Evolutionary conservation across 164 flowering plant species (phyloP).

Genomic region (Litsea cubeba): DNA sequence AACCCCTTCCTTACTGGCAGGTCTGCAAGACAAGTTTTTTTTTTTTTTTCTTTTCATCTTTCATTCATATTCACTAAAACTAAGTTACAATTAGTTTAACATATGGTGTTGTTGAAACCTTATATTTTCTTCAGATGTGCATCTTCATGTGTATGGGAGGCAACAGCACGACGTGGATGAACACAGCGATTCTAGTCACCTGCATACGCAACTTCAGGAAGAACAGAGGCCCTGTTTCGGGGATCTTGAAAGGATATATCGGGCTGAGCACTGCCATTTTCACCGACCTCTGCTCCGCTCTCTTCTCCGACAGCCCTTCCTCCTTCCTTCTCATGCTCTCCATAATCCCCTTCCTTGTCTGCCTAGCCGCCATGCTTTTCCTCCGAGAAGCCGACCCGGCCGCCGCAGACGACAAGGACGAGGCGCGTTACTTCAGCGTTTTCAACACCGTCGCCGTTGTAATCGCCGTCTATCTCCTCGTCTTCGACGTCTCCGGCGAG

Average conservation of each 20-base stretch:
- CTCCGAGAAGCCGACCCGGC: constrained; percentile 58
- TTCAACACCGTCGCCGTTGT: constrained; percentile 33
- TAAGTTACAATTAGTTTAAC: too few relatives aligned
- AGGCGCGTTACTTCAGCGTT: constrained; percentile 23
- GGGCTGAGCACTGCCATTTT: constrained; percentile 91
- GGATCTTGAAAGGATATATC: constrained; percentile 76
- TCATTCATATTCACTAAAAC: too few relatives aligned
- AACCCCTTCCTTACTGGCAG: constrained; percentile 81
- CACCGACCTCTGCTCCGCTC: constrained; percentile 66
- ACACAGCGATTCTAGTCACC: constrained; percentile 83
- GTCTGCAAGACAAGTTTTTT: constrained; percentile 16
- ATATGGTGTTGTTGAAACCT: too few relatives aligned
- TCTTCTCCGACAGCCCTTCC: constrained; percentile 57
- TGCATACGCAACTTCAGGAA: constrained; percentile 75
- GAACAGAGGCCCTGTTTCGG: constrained; percentile 83
- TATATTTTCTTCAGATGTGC: constrained; percentile 49
- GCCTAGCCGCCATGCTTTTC: constrained; percentile 56
- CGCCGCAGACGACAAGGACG: constrained; percentile 18
- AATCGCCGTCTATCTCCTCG: constrained; percentile 36
- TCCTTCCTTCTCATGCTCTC: constrained; percentile 63
- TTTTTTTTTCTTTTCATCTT: too few relatives aligned
- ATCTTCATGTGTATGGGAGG: constrained; percentile 86
- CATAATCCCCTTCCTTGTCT: constrained; percentile 53
- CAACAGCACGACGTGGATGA: constrained; percentile 97
- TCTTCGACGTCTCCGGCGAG: constrained; percentile 32